Base-by-base conservation (phyloP, 2,329 filamentous ascomycete species). In the Paraphoma sp. region DNA sequence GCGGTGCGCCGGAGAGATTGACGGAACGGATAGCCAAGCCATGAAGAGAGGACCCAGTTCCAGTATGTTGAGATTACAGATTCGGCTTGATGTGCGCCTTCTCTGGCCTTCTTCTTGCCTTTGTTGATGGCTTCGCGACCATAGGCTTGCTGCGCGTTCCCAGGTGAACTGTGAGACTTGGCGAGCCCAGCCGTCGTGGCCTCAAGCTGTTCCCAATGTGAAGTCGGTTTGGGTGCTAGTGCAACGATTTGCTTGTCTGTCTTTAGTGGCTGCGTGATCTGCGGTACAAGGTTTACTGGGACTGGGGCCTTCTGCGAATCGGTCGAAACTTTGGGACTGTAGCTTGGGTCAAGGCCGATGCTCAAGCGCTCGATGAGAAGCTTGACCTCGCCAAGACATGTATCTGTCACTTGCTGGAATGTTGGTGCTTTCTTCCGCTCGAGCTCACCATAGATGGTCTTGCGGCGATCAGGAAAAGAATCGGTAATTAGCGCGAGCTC, bases 361-460 rank as follows among this genome's bases (percentile, higher is more conserved):
- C 89, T 84, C 47, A 97, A 87, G 45, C 91, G 87, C 7, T 77
- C 77, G 54, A 87, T 86, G 48, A 97, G 85, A 10, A 81, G 82
- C 62, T 86, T 86, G 48, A 97, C 82, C 16, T 90, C 83, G 11
- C 86, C 84, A 16, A 94, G 82, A 67, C 91, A 93, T 6, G 88
- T 79, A 16, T 81, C 80, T 59, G 88, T 87, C 46, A 96, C 84
- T 67, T 97, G 92, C 8, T 87, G 87, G 91, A 92, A 97, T 63
- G 91, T 89, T 0, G 91, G 85, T 0, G 90, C 92, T 44, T 89
- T 90, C 51, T 87, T 86, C 57, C 93, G 89, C 65, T 96, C 92
- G 59, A 97, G 91, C 65, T 98, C 94, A 55, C 88, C 87, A 76
- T 91, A 97, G 53, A 98, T 92, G 17, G 87, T 86, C 74, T 89